A percentile compares a stretch with the other conserved stretches of the same genome.
phyloP scores from a whole-genome alignment of 805 yeast species.

The Lipomyces sp. region DNA sequence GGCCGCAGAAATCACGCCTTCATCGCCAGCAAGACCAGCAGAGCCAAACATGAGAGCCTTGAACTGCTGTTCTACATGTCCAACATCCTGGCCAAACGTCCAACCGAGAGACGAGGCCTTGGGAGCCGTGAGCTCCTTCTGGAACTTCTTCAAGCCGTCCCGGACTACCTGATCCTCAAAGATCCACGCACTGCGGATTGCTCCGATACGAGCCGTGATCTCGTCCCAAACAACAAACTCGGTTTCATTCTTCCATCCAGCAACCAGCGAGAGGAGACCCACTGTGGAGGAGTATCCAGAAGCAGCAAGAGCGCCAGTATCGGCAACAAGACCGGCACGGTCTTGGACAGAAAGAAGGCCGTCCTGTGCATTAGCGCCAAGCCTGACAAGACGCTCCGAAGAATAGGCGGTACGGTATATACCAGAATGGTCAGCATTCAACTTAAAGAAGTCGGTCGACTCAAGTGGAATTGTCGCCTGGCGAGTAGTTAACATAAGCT shows the following conservation, averaged over 20 bases:
- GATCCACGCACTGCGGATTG: constrained; percentile 53
- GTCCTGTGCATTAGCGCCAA: constrained; percentile 57
- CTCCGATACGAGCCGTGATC: constrained; percentile 51
- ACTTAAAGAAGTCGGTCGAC: constrained; percentile 54
- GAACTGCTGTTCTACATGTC: constrained; percentile 63
- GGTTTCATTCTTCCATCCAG: constrained; percentile 56
- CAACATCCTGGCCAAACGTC: constrained; percentile 63
- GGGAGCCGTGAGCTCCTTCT: constrained; percentile 58
- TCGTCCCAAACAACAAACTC: constrained; percentile 63
- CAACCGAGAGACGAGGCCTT: constrained; percentile 67
- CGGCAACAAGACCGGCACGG: constrained; percentile 67
- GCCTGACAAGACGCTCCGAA: constrained; percentile 55
- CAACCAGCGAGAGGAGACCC: constrained; percentile 55
- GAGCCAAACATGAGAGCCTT: constrained; percentile 59
- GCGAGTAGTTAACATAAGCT: constrained; percentile 60
- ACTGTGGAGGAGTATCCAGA: constrained; percentile 58
- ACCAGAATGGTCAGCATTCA: constrained; percentile 66
- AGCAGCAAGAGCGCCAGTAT: constrained; percentile 59
- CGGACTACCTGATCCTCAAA: constrained; percentile 53
- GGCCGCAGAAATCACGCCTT: constrained; percentile 45
- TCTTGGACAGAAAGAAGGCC: constrained; percentile 62
- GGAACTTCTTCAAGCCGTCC: constrained; percentile 52
- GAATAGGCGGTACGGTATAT: constrained; percentile 64
- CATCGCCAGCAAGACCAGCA: constrained; percentile 45
- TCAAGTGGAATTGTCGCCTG: constrained; percentile 54